Percentiles rank a stretch among this genome's conserved stretches.
These are phyloP conservation scores for Periconia macrospinosa DNA, from an alignment of 2,329 filamentous ascomycete species.

Conservation along the genomic window DNA sequence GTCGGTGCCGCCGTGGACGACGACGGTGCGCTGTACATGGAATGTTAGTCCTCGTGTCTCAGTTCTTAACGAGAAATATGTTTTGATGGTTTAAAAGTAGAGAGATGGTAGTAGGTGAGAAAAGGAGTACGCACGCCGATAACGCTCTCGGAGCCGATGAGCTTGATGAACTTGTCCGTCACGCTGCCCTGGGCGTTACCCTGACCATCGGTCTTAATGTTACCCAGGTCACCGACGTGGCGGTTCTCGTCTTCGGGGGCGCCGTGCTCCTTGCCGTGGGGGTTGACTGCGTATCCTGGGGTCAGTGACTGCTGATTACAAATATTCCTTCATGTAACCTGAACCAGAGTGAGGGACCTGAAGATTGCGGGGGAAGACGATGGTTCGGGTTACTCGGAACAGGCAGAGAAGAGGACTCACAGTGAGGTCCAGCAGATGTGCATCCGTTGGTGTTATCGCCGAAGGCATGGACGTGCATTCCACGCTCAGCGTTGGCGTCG, in stretches of 20 bases:
- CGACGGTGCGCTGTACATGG: conserved; percentile 75
- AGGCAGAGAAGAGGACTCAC: conserved; percentile 57
- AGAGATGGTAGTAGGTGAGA: background rate
- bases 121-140: conserved; percentile 68
- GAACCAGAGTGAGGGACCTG: too few species aligned
- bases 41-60: background rate
- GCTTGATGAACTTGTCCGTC: conserved; percentile 82
- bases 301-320: conserved; percentile 12
- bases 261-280: conserved; percentile 88
- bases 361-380: background rate
- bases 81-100: background rate
- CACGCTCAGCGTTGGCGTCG: conserved; percentile 93
- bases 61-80: background rate
- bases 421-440: conserved; percentile 97
- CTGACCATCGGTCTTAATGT: conserved; percentile 92
- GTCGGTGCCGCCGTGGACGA: conserved; percentile 93
- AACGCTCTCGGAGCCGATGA: conserved; percentile 94
- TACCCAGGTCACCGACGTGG: conserved; percentile 96
- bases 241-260: conserved; percentile 79
- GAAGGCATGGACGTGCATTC: conserved; percentile 98
- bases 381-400: background rate
- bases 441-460: conserved; percentile 99
- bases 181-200: conserved; percentile 84
- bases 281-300: conserved; percentile 72
- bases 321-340: background rate